Evolutionary conservation across 2,329 filamentous ascomycete genomes (phyloP), one percentile per base, ranked within the genome.

Genomic region (Dactylellina leptospora): DNA sequence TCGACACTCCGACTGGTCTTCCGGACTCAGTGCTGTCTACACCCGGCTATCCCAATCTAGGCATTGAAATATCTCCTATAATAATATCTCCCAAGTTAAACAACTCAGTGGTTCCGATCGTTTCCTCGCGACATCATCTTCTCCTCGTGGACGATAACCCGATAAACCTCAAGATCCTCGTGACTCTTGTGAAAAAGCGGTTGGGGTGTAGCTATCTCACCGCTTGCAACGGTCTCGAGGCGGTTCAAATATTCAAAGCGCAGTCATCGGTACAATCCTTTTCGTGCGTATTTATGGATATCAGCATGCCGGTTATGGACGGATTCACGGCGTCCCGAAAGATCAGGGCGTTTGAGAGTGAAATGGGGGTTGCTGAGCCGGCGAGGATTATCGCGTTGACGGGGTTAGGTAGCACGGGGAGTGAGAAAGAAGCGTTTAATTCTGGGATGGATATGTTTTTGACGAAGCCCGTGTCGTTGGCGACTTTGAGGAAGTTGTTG

Each of bases 241-340:
- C 50, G 8, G 50, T 54, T 40, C 50, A 54, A 18, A 8, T 54
- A 11, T 54, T 54, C 20, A 40, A 54, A 54, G 50, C 50, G 5
- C 50, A 54, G 18, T 54, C 30, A 25, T 18, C 50, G 6, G 25
- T 25, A 13, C 20, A 9, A 10, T n/a, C 11, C 5, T 54, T 54
- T 38, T 38, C 50, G 20, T 40, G 23, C 16, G 50, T 54, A 2
- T 54, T 93, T 3, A 92, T 93, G 90, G 90, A 93, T 77, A 82
- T 92, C 42, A 90, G 92, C 76, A 92, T 92, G 90, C 90, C 90
- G 0, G 84, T 92, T 40, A 92, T 92, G 90, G 89, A 93, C 75
- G 90, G 90, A 36, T 85, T 90, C 79, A 89, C 88, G 1, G 91
- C 90, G 73, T 87, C 90, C 11, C 83, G 84, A 38, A 85, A 82